Evolutionary conservation across 208 protist genomes (phyloP).

Genomic region (Porcisia hertigi): DNA sequence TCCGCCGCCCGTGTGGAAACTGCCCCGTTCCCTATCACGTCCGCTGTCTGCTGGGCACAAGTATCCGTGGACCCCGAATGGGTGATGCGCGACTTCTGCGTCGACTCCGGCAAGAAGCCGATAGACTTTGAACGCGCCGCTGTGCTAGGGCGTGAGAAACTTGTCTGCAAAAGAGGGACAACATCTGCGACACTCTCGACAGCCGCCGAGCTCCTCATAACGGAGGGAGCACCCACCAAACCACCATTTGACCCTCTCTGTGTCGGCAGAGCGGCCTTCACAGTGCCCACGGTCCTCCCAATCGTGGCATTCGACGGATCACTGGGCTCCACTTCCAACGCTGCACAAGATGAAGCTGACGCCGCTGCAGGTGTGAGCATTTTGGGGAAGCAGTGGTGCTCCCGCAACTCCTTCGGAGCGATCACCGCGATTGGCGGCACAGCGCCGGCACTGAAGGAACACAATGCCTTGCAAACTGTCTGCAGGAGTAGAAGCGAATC

Average conservation of each 20-base stretch:
- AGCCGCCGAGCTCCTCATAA: neutral
- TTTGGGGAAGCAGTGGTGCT: neutral
- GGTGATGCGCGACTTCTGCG: neutral
- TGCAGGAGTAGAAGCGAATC: conserved; percentile 18
- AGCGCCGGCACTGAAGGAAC: conserved; percentile 17
- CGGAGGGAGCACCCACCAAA: neutral
- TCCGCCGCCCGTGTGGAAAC: neutral
- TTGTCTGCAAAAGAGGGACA: conserved; percentile 18
- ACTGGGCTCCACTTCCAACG: neutral
- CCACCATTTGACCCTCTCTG: neutral
- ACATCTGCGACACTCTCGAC: conserved; percentile 32
- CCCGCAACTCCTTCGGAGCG: conserved; percentile 14
- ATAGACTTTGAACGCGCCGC: conserved; percentile 9
- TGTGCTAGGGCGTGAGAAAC: conserved; percentile 9
- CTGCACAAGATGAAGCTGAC: neutral
- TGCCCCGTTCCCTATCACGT: neutral
- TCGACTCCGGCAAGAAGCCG: conserved; percentile 5
- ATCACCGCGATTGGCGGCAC: conserved; percentile 19
- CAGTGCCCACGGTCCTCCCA: neutral
- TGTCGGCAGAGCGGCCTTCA: neutral
- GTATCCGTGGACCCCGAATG: neutral
- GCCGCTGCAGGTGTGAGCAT: neutral
- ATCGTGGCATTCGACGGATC: neutral
- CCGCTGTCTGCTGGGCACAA: neutral
- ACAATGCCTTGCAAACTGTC: conserved; percentile 36